phyloP scores from a whole-genome alignment of 1,284 basidiomycete species.

The Cryptococcus deneoformans region DNA sequence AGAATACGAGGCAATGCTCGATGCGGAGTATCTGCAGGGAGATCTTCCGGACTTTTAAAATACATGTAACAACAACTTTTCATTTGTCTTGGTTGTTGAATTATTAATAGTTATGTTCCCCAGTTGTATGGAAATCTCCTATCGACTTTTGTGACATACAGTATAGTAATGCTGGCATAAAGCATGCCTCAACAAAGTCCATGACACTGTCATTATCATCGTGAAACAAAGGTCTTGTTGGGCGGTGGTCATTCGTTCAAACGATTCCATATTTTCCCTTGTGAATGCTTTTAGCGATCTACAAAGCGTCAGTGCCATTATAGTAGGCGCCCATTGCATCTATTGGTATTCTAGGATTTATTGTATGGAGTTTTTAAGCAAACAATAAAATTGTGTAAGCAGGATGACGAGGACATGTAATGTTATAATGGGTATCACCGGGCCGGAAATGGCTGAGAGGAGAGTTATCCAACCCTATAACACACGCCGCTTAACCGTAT shows the following conservation, averaged over 20 bases:
- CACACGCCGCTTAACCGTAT: not conserved
- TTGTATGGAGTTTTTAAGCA: too few relatives aligned
- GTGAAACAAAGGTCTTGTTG: not conserved
- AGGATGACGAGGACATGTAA: too few relatives aligned
- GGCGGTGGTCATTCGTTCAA: not conserved
- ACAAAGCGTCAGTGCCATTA: not conserved
- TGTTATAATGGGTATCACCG: slow-evolving; percentile 27
- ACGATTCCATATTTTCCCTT: not conserved
- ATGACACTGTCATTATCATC: not conserved
- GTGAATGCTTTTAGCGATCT: not conserved
- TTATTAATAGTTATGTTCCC: not conserved
- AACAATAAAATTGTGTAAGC: too few relatives aligned
- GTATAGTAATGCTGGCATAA: not conserved
- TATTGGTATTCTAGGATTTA: too few relatives aligned
- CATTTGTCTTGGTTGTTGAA: not conserved
- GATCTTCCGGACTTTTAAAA: not conserved
- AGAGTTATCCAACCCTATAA: slow-evolving; percentile 18
- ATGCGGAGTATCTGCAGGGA: slow-evolving; percentile 22
- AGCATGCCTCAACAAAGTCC: not conserved
- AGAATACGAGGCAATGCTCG: slow-evolving; percentile 43
- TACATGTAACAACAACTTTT: not conserved
- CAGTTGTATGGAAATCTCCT: not conserved
- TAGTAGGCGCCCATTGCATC: not conserved
- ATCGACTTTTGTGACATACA: not conserved
- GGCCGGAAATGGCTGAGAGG: slow-evolving; percentile 23